Evolutionary conservation across 805 yeast genomes (phyloP).

Genomic region (Candida pini): DNA sequence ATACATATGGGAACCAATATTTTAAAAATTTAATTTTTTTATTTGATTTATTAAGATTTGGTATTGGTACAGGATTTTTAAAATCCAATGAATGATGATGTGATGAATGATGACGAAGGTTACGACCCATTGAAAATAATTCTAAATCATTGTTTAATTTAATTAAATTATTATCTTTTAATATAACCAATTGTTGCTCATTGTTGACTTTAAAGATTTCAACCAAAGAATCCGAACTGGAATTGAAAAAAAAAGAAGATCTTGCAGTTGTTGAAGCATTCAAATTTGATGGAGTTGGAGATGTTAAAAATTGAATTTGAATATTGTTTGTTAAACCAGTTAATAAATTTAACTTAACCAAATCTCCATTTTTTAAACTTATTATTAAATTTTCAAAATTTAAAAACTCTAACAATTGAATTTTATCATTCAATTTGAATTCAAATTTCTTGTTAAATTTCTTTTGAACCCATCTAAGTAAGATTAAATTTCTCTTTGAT

Average conservation of each 20-base stretch:
- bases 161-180: constrained; percentile 21
- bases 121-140: constrained; percentile 12
- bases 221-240: constrained; percentile 9
- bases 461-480: constrained; percentile 19
- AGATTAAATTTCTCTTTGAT: constrained; percentile 18
- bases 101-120: too few species aligned
- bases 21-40: constrained; percentile 24
- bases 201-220: constrained; percentile 20
- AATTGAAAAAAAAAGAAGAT: constrained; percentile 18
- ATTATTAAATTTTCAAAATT: constrained; percentile 17
- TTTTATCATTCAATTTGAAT: constrained; percentile 21
- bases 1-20: constrained; percentile 36
- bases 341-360: constrained; percentile 12
- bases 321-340: constrained; percentile 13
- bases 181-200: constrained; percentile 21
- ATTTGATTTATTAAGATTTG: constrained; percentile 10
- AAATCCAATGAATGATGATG: constrained; percentile 12
- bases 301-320: constrained; percentile 20
- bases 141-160: constrained; percentile 20
- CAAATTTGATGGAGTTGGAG: constrained; percentile 5
- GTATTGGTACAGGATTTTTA: constrained; percentile 15
- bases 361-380: constrained; percentile 21
- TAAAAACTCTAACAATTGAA: constrained; percentile 20
- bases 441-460: constrained; percentile 20
- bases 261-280: constrained; percentile 2